Evolutionary conservation across 2,329 filamentous ascomycete species (phyloP).

Genomic region (Ceratocystiopsis minuta): DNA sequence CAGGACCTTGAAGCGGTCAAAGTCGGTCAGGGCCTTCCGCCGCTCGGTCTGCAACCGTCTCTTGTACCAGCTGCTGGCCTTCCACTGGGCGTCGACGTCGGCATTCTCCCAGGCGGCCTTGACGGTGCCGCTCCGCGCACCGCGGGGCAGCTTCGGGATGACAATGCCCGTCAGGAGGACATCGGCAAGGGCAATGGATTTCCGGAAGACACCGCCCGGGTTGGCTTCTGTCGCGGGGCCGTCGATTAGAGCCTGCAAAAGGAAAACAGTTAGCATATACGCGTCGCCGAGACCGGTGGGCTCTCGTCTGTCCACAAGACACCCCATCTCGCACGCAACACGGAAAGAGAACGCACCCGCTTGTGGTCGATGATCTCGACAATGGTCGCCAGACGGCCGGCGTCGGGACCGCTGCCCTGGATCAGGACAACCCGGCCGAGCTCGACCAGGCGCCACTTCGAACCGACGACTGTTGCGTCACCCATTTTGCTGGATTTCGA

Average conservation of each 20-base stretch:
- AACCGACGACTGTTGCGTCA: conserved; percentile 65
- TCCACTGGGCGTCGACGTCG: conserved; percentile 87
- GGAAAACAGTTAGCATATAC: too few relatives aligned
- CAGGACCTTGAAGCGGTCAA: conserved; percentile 99
- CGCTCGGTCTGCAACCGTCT: conserved; percentile 70
- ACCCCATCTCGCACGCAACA: not conserved
- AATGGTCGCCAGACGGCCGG: conserved; percentile 74
- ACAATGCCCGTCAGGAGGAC: conserved; percentile 79
- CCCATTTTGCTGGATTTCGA: conserved; percentile 42
- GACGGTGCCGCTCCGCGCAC: conserved; percentile 63
- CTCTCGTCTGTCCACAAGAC: not conserved
- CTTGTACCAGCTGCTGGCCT: conserved; percentile 84
- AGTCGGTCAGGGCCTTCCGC: conserved; percentile 87
- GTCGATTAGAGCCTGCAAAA: conserved; percentile 73
- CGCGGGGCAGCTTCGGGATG: conserved; percentile 72
- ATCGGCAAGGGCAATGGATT: conserved; percentile 65
- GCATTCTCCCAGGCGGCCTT: conserved; percentile 81
- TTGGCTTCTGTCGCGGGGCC: conserved; percentile 71
- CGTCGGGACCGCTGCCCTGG: conserved; percentile 55
- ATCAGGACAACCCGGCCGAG: conserved; percentile 94
- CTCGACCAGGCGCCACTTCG: conserved; percentile 91
- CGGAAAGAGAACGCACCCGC: conserved; percentile 58
- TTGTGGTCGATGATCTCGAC: conserved; percentile 99
- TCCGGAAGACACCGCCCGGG: conserved; percentile 60
- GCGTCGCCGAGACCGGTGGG: too few relatives aligned